Percentiles rank a stretch among this genome's conserved stretches.
These are phyloP conservation scores for Cutaneotrichosporon mucoides DNA, from an alignment of 1,284 basidiomycete species.

Conservation along the genomic window DNA sequence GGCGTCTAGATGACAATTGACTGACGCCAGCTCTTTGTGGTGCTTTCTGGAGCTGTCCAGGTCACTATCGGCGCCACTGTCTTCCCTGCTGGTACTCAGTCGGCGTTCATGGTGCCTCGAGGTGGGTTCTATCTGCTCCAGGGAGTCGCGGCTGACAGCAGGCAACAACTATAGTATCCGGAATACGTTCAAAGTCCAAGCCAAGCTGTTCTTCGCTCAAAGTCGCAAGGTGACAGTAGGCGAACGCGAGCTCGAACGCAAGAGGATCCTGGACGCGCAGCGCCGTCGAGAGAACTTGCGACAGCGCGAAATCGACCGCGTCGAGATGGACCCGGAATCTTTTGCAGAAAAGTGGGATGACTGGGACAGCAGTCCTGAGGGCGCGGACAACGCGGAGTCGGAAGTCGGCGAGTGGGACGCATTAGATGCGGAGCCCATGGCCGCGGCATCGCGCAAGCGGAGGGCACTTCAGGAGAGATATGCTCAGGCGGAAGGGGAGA, in stretches of 20 bases:
- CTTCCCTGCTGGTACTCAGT: slow-evolving; percentile 74
- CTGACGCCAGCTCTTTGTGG: slow-evolving; percentile 73
- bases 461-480: no score
- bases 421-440: no score
- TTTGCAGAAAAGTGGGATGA: slow-evolving; percentile 5
- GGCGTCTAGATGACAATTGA: neutral
- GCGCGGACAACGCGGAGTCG: neutral
- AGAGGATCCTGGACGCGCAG: neutral
- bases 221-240: slow-evolving; percentile 64
- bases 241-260: slow-evolving; percentile 40
- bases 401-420: no score
- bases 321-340: neutral
- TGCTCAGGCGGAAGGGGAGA: no score
- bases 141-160: slow-evolving; percentile 34
- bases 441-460: no score
- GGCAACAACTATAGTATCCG: slow-evolving; percentile 88
- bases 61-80: slow-evolving; percentile 74
- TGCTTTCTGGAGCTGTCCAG: slow-evolving; percentile 80
- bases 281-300: neutral
- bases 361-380: neutral
- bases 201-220: slow-evolving; percentile 88
- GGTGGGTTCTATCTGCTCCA: slow-evolving; percentile 56
- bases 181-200: slow-evolving; percentile 66
- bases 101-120: slow-evolving; percentile 85
- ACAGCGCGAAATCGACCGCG: neutral